Evolutionary conservation across 2,329 filamentous ascomycete species (phyloP).

Genomic region (Hypocrella siamensis): DNA sequence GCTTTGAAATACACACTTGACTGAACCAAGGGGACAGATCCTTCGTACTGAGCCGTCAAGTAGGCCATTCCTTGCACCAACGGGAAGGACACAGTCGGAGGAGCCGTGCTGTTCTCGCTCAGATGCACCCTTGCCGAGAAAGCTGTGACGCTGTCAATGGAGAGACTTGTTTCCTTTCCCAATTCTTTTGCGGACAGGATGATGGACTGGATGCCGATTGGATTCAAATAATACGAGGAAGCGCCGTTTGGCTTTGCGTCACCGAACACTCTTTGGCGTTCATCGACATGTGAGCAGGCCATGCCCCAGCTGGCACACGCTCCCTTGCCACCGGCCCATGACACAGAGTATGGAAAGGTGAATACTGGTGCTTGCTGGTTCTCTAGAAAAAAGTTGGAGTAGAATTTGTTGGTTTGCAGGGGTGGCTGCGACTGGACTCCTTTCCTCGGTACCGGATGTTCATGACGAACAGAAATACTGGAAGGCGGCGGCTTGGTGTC

Average conservation of each 20-base stretch:
- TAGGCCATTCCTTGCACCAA: slow-evolving; percentile 83
- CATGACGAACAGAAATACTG: slow-evolving; percentile 27
- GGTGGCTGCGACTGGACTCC: slow-evolving; percentile 33
- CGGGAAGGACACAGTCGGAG: slow-evolving; percentile 57
- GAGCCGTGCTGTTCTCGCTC: slow-evolving; percentile 30
- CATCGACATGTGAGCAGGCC: slow-evolving; percentile 57
- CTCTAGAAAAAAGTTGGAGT: slow-evolving; percentile 65
- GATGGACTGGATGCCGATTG: slow-evolving; percentile 67
- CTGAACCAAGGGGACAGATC: slow-evolving; percentile 56
- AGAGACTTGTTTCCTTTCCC: slow-evolving; percentile 38
- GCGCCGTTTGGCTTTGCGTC: slow-evolving; percentile 38
- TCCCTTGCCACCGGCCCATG: slow-evolving; percentile 50
- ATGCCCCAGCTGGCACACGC: slow-evolving; percentile 59
- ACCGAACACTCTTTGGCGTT: slow-evolving; percentile 51
- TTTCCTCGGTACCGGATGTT: slow-evolving; percentile 42
- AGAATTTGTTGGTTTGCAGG: slow-evolving; percentile 66
- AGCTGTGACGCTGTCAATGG: slow-evolving; percentile 35
- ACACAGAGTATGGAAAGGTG: slow-evolving; percentile 58
- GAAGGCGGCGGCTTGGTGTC: slow-evolving; percentile 33
- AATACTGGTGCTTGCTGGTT: slow-evolving; percentile 54
- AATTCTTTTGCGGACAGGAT: slow-evolving; percentile 68
- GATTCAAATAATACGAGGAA: slow-evolving; percentile 61
- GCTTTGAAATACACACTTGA: slow-evolving; percentile 59
- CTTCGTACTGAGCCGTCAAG: slow-evolving; percentile 61
- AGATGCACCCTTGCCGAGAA: slow-evolving; percentile 56